Percentiles rank a stretch among this genome's conserved stretches.
These are phyloP conservation scores for Magnolia officinalis DNA, from an alignment of 164 flowering plant genomes.

Conservation along the genomic window DNA sequence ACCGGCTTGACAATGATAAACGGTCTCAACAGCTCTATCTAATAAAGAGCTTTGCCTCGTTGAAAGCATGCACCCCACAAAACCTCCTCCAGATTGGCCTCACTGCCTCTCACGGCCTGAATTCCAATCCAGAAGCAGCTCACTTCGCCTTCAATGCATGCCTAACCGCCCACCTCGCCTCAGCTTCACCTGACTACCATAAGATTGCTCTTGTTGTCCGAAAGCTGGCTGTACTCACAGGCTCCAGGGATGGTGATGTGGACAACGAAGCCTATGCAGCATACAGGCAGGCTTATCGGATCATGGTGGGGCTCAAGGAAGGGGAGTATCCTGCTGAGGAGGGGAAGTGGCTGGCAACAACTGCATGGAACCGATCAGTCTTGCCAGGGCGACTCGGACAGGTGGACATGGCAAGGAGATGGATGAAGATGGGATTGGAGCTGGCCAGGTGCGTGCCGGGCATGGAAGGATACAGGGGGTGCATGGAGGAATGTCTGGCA, in stretches of 20 bases:
- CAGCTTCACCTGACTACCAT: slow-evolving; percentile 27
- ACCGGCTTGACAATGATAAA: slow-evolving; percentile 42
- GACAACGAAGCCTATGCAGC: slow-evolving; percentile 56
- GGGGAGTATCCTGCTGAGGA: slow-evolving; percentile 83
- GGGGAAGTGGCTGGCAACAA: slow-evolving; percentile 82
- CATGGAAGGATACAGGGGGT: slow-evolving; percentile 50
- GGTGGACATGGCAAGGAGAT: slow-evolving; percentile 52
- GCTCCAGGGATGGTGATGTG: slow-evolving; percentile 16
- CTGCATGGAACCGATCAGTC: slow-evolving; percentile 90
- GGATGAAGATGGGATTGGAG: slow-evolving; percentile 81
- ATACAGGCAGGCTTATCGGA: slow-evolving; percentile 72
- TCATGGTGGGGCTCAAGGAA: slow-evolving; percentile 79
- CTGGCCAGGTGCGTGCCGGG: slow-evolving; percentile 55
- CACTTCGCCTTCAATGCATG: slow-evolving; percentile 24
- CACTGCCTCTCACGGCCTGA: slow-evolving; percentile 20
- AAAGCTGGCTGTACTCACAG: slow-evolving; percentile 23
- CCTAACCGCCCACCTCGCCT: slow-evolving; percentile 24
- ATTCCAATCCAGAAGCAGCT: slow-evolving; percentile 23
- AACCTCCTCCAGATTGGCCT: slow-evolving; percentile 32
- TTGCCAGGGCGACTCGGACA: slow-evolving; percentile 60
- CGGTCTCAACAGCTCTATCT: slow-evolving; percentile 47
- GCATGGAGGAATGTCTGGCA: slow-evolving; percentile 70
- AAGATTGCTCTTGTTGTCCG: slow-evolving; percentile 22
- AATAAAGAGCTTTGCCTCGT: slow-evolving; percentile 31
- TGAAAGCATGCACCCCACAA: slow-evolving; percentile 24